Evolutionary conservation across 768 basidiomycete species (phyloP).

Genomic region (Lentinula guzmanii): DNA sequence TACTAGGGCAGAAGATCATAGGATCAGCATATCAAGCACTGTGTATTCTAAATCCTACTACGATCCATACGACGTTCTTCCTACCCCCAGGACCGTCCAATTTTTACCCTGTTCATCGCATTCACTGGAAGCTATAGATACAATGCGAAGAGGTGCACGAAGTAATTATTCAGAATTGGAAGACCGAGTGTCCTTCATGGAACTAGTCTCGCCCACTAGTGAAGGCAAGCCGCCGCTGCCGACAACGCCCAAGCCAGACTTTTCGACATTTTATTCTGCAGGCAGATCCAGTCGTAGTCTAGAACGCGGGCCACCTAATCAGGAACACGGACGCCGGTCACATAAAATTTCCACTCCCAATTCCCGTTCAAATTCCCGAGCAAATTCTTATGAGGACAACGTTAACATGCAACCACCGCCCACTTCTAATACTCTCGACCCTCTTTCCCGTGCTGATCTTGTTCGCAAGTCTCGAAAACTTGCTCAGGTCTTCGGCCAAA

Average conservation of each 20-base stretch:
- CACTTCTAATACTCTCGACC: slow-evolving; percentile 61
- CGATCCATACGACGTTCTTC: slow-evolving; percentile 16
- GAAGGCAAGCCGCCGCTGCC: slow-evolving; percentile 37
- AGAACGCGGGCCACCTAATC: slow-evolving; percentile 15
- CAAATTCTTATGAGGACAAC: slow-evolving; percentile 3
- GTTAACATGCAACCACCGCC: slow-evolving; percentile 33
- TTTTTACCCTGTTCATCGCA: background rate
- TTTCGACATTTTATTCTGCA: background rate
- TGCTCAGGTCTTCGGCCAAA: slow-evolving; percentile 72
- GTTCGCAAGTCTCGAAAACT: slow-evolving; percentile 73
- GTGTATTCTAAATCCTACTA: slow-evolving; percentile 30
- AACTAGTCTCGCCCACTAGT: slow-evolving; percentile 29
- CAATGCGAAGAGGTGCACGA: background rate
- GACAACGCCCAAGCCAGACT: slow-evolving; percentile 37
- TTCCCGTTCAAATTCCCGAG: background rate
- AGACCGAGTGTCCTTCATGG: slow-evolving; percentile 34
- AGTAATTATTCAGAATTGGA: background rate
- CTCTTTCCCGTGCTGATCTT: slow-evolving; percentile 65
- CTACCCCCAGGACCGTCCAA: background rate
- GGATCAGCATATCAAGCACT: slow-evolving; percentile 37
- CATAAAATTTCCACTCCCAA: background rate
- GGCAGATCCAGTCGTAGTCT: slow-evolving; percentile 12
- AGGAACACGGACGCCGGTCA: slow-evolving; percentile 10
- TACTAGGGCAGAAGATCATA: slow-evolving; percentile 23
- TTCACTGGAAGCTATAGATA: background rate